Evolutionary conservation across 805 yeast genomes (phyloP).

Genomic region (Pichia exigua): DNA sequence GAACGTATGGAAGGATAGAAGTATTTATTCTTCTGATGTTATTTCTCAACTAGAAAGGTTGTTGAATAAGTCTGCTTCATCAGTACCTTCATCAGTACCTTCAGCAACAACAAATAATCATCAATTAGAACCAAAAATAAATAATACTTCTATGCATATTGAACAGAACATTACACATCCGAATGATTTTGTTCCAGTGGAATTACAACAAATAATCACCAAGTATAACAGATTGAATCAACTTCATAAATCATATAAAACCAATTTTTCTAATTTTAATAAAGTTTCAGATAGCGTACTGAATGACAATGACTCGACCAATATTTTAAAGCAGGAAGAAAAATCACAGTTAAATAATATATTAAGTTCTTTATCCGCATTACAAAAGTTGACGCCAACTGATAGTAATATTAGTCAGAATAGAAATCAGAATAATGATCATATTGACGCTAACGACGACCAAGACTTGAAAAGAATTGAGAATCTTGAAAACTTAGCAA

Average conservation of each 20-base stretch:
- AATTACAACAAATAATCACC: conserved; percentile 1
- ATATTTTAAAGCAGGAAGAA: background rate
- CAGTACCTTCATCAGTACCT: background rate
- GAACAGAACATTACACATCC: background rate
- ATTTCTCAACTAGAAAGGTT: conserved; percentile 12
- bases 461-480: background rate
- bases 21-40: conserved; percentile 31
- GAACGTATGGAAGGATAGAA: conserved; percentile 51
- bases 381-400: background rate
- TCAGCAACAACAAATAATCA: background rate
- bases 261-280: conserved; percentile 24
- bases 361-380: conserved; percentile 4
- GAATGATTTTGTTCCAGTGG: conserved; percentile 3
- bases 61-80: background rate
- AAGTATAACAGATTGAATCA: conserved; percentile 4
- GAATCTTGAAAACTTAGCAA: conserved; percentile 15
- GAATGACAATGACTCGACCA: background rate
- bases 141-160: background rate
- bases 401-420: background rate
- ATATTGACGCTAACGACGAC: background rate
- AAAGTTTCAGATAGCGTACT: background rate
- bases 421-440: background rate
- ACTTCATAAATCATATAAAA: conserved; percentile 1
- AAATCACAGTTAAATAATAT: conserved; percentile 1
- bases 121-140: background rate